A percentile compares a stretch with the other conserved stretches of the same genome.
phyloP scores from a whole-genome alignment of 441 rosid species.

The Syzygium syzygioides region DNA sequence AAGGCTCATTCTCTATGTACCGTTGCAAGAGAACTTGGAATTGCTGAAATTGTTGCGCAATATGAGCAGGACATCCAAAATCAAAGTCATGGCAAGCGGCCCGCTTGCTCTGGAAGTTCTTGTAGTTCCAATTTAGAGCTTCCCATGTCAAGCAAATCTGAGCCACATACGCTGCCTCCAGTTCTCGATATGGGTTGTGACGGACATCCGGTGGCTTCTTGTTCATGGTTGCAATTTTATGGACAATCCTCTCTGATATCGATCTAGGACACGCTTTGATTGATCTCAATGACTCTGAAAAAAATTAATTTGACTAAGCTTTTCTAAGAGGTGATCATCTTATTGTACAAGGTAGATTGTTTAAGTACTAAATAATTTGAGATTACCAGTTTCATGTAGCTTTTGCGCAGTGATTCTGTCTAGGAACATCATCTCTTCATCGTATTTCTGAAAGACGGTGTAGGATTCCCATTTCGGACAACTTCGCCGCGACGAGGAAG shows the following conservation, averaged over 20 bases:
- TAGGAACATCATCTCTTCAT: constrained; percentile 92
- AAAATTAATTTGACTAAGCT: neutral
- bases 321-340: neutral
- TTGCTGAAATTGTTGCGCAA: constrained; percentile 88
- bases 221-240: constrained; percentile 48
- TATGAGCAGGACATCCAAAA: constrained; percentile 58
- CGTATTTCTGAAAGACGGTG: constrained; percentile 89
- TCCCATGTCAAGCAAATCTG: constrained; percentile 95
- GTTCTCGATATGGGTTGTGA: constrained; percentile 73
- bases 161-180: constrained; percentile 84
- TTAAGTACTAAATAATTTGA: neutral
- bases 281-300: constrained; percentile 65
- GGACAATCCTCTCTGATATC: constrained; percentile 78
- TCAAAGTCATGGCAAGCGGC: constrained; percentile 38
- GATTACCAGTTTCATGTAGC: constrained; percentile 82
- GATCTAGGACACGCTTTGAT: constrained; percentile 81
- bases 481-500: constrained; percentile 85
- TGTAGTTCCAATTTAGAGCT: constrained; percentile 91
- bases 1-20: constrained; percentile 87
- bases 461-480: constrained; percentile 98
- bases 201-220: constrained; percentile 36
- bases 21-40: constrained; percentile 88
- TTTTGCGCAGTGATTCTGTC: constrained; percentile 76
- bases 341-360: neutral
- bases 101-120: constrained; percentile 58